phyloP scores from a whole-genome alignment of 805 yeast species.

The Candida khao-thaluensis region DNA sequence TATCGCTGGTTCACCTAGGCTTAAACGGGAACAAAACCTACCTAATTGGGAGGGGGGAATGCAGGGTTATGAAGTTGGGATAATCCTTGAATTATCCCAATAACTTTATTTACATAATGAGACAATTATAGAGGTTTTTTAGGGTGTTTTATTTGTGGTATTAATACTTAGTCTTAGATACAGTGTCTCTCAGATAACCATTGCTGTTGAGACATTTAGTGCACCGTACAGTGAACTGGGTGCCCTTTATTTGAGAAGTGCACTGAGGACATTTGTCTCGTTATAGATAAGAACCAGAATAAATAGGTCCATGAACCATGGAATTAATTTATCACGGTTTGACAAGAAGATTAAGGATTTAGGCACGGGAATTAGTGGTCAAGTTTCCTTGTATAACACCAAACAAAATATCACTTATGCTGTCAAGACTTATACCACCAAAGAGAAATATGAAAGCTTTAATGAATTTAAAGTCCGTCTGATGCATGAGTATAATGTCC shows the following conservation, averaged over 20 bases:
- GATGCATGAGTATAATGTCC: slow-evolving; percentile 34
- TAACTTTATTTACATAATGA: no score
- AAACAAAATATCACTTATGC: slow-evolving; percentile 30
- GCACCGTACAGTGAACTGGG: no score
- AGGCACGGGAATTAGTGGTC: slow-evolving; percentile 14
- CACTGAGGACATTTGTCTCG: background rate
- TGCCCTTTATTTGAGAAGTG: no score
- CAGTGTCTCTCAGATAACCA: background rate
- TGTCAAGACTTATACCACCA: slow-evolving; percentile 43
- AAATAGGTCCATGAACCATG: slow-evolving; percentile 2
- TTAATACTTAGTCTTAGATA: no score
- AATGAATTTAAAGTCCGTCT: slow-evolving; percentile 40
- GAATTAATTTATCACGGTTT: slow-evolving; percentile 3
- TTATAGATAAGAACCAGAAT: background rate
- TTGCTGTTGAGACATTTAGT: background rate
- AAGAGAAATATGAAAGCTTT: slow-evolving; percentile 39
- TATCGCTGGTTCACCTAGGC: slow-evolving; percentile 1
- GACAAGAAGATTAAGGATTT: slow-evolving; percentile 2
- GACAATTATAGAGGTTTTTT: no score
- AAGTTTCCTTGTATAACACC: slow-evolving; percentile 7
- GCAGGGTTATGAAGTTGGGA: no score
- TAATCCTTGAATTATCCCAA: no score
- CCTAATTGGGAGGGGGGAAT: slow-evolving; percentile 1
- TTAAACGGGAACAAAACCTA: background rate
- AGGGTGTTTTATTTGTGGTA: no score